Evolutionary conservation across 2,329 filamentous ascomycete genomes (phyloP), one percentile per base, ranked within the genome.

Genomic region (Lachnellula occidentalis): DNA sequence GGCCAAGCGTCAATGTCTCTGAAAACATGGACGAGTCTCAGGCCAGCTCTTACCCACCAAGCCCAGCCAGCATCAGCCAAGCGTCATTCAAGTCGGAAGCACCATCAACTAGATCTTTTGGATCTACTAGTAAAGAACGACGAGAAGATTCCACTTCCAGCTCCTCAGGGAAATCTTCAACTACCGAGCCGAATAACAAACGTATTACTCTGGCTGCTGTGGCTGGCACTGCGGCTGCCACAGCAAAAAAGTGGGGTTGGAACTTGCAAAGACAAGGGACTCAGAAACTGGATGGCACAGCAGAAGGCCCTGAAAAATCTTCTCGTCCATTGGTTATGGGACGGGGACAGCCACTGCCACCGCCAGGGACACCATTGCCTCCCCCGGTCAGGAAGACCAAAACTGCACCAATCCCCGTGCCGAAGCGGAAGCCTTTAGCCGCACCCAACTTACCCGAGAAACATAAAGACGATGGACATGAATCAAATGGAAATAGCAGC

Each of bases 351-450:
- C 90, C 90, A 1, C 74, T 95, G 17, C 90, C 90, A 46, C 90
- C 90, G 8, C 88, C 87, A 2, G 91, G 90, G 2, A 85, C 80
- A 45, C 90, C 91, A 3, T 76, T 95, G 1, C 90, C 91, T 2
- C 81, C 77, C 42, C 86, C 86, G 1, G 81, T 84, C 36, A 80
- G 77, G 51, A 79, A 76, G 54, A 78, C 81, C 6, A 82, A 80
- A 65, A 78, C 80, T 45, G 79, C 78, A 47, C 74, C 79, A 15
- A 79, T 76, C 55, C 76, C 76, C 27, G 75, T 85, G 1, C 81
- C 85, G 3, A 85, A 82, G 66, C 77, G 86, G n/a, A 90, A 87
- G 63, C 78, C 83, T 2, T 71, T 86, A 8, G 72, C 79, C 37
- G 69, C 71, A 24, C 69, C 54, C n/a, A 55, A 62, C 5, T 34